Evolutionary conservation across 257 asterid genomes (phyloP), one percentile per base, ranked within the genome.

Genomic region (Oldenlandia corymbosa): DNA sequence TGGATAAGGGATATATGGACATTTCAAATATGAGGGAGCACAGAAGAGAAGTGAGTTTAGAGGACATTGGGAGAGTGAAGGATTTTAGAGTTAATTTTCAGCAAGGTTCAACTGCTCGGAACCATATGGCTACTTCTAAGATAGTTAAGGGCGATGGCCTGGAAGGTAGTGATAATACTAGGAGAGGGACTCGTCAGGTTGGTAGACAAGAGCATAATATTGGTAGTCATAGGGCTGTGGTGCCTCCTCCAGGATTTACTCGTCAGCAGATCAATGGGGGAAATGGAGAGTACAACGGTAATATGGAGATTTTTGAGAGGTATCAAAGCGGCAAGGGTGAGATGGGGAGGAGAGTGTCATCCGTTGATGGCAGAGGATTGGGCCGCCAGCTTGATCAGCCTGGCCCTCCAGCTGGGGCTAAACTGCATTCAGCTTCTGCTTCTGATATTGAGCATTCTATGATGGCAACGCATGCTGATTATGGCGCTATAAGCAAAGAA

Each of bases 201-300:
- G 66, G 60, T 37, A 60, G 75, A 31, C 78, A 66, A 62, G 78
- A 73, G 53, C 73, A 75, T 39, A 64, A 70, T 55, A 81, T 76
- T 62, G 71, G 55, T 67, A 66, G 65, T 60, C 62, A 50, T 34
- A 67, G 70, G 72, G 78, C 52, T 14, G 72, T 57, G 48, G 81
- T 34, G 28, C 80, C 77, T 0, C 95, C 90, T 0, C 88, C 90
- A 55, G 96, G 71, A 7, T 79, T 84, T 79, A 62, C 75, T 12
- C 73, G 69, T 69, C 74, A 57, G 71, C 32, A 69, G 8, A 78
- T 75, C 75, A 67, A 56, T 65, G 76, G 31, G 49, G 73, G 72
- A 63, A 71, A 56, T 59, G 39, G 48, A 49, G 83, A 71, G 68
- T 26, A 47, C 32, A 72, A 69, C 62, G 73, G 76, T 71, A 58